Conservation (phyloP, 179 eudicot genomes). For the Vitellaria paradoxa region DNA sequence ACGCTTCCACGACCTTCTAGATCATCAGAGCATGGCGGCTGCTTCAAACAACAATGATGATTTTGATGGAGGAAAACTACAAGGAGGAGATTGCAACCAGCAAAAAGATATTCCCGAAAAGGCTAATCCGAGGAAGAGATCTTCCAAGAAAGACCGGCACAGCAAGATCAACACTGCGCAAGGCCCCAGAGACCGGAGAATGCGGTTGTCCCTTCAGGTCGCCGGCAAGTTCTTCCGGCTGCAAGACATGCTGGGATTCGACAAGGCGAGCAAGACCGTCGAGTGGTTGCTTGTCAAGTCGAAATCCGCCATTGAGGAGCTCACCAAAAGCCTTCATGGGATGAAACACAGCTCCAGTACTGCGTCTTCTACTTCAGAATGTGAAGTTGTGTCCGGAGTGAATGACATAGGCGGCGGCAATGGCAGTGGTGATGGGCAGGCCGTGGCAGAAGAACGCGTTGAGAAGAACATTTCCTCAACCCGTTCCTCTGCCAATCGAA, state of each 20-base stretch:
- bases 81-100: not conserved
- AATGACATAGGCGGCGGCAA: not conserved
- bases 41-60: not conserved
- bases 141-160: slow-evolving; percentile 38
- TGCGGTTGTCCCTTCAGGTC: slow-evolving; percentile 43
- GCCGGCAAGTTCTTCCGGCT: slow-evolving; percentile 35
- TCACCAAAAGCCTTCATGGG: not conserved
- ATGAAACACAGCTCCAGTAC: not conserved
- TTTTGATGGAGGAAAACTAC: not conserved
- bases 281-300: slow-evolving; percentile 39
- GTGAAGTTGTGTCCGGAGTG: slow-evolving; percentile 23
- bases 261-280: slow-evolving; percentile 44
- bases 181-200: slow-evolving; percentile 46
- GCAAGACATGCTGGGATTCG: slow-evolving; percentile 40
- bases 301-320: slow-evolving; percentile 27
- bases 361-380: slow-evolving; percentile 25
- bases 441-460: no score
- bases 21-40: slow-evolving; percentile 10
- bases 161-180: slow-evolving; percentile 50
- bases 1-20: slow-evolving; percentile 17
- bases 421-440: not conserved
- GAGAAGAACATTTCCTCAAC: no score
- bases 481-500: not conserved
- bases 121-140: slow-evolving; percentile 13
- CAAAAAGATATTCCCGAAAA: not conserved